Percentiles rank a stretch among this genome's conserved stretches.
phyloP scores from a whole-genome alignment of 2,329 filamentous ascomycete genomes.

The Fusarium pininemorale region DNA sequence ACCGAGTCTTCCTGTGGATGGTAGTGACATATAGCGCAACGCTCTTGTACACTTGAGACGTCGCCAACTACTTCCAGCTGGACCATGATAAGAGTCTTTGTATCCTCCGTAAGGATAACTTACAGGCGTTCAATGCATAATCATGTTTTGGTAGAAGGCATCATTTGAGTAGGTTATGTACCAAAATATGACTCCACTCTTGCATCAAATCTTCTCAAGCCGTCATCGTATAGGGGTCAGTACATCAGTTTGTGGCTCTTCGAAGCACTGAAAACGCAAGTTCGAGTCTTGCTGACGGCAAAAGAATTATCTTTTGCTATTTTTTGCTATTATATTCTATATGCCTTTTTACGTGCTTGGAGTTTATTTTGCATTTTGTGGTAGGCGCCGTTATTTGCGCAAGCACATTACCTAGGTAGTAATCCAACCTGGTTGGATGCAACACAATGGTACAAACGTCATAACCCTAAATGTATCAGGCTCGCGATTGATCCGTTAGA shows the following conservation, averaged over 20 bases:
- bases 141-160: too few relatives aligned
- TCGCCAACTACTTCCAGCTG: too few relatives aligned
- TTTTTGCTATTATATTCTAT: neutral
- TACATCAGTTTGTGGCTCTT: constrained; percentile 36
- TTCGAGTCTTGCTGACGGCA: constrained; percentile 39
- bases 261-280: constrained; percentile 38
- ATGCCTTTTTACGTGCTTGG: accelerated
- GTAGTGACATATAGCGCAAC: too few relatives aligned
- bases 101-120: neutral
- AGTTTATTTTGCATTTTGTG: neutral
- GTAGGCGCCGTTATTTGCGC: neutral
- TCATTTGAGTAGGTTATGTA: accelerated
- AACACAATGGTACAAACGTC: too few relatives aligned
- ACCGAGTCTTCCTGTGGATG: neutral
- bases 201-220: neutral
- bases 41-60: too few relatives aligned
- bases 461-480: neutral
- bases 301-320: neutral
- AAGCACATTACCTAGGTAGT: neutral
- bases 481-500: neutral
- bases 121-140: neutral
- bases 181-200: accelerated
- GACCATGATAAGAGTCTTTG: neutral
- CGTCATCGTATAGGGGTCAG: constrained; percentile 39
- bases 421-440: neutral